Evolutionary conservation across 306 rosid species (phyloP).

Genomic region (Lathyrus oleraceus): DNA sequence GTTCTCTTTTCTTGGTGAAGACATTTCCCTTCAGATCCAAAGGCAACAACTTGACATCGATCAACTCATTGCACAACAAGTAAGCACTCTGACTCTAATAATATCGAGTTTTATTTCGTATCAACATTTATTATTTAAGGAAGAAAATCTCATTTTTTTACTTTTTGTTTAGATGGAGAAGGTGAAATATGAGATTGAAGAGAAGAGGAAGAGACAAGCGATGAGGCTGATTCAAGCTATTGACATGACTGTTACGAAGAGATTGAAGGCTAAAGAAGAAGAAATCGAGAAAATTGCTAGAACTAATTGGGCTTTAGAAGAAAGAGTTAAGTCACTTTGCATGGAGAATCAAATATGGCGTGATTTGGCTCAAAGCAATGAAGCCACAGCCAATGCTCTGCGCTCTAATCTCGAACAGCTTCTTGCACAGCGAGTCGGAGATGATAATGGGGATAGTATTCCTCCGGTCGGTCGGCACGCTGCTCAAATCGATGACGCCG

Average conservation of each 20-base stretch:
- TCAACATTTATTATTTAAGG: neutral
- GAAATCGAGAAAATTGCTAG: constrained; percentile 78
- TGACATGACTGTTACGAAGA: constrained; percentile 59
- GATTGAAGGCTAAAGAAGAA: constrained; percentile 61
- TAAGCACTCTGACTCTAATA: constrained; percentile 27
- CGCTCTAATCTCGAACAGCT: constrained; percentile 66
- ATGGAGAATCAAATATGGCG: constrained; percentile 88
- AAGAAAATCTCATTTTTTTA: neutral
- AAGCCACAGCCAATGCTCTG: constrained; percentile 78
- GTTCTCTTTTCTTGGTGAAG: constrained; percentile 82
- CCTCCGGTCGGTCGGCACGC: constrained; percentile 3
- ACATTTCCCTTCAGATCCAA: constrained; percentile 66
- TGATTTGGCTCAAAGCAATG: constrained; percentile 79
- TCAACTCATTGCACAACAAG: constrained; percentile 61
- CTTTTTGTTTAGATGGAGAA: constrained; percentile 60
- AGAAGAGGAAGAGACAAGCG: constrained; percentile 69
- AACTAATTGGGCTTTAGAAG: constrained; percentile 78
- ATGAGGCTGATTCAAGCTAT: constrained; percentile 58
- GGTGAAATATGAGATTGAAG: constrained; percentile 72
- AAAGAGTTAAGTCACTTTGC: constrained; percentile 56
- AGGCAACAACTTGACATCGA: constrained; percentile 74
- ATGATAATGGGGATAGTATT: constrained; percentile 8
- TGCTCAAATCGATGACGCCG: constrained; percentile 48
- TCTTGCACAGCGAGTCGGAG: constrained; percentile 43
- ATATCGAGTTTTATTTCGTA: neutral